phyloP scores from a whole-genome alignment of 257 asterid genomes.

The Solanum piurae region DNA sequence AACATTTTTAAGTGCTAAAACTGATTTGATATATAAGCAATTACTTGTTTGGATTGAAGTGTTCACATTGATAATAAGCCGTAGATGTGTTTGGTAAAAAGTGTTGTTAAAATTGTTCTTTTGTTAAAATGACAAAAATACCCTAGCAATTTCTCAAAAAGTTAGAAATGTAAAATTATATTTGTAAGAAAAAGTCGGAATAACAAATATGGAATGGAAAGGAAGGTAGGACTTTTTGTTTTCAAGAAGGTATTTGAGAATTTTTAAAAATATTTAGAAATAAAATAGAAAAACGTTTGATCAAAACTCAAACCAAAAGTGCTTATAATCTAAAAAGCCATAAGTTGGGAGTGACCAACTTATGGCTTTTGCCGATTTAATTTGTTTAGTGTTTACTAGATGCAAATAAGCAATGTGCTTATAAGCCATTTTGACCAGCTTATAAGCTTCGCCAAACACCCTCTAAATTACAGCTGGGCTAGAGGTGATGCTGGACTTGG shows the following conservation, averaged over 20 bases:
- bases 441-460: not conserved
- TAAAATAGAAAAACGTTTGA: not conserved
- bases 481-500: not conserved
- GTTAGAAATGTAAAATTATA: not conserved
- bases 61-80: not conserved
- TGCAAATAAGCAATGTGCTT: not conserved
- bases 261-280: not conserved
- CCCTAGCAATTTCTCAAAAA: not conserved
- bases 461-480: not conserved
- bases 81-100: not conserved
- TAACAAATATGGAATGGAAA: not conserved
- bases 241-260: not conserved
- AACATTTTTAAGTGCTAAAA: not conserved
- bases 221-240: not conserved
- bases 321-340: not conserved
- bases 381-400: not conserved
- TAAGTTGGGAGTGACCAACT: not conserved
- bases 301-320: not conserved
- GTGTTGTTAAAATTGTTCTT: not conserved
- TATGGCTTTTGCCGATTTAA: not conserved
- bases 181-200: not conserved
- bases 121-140: not conserved
- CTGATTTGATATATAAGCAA: not conserved
- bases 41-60: not conserved
- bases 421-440: not conserved